Conservation (phyloP, 2,329 filamentous ascomycete species). For the Ampelomyces quisqualis region DNA sequence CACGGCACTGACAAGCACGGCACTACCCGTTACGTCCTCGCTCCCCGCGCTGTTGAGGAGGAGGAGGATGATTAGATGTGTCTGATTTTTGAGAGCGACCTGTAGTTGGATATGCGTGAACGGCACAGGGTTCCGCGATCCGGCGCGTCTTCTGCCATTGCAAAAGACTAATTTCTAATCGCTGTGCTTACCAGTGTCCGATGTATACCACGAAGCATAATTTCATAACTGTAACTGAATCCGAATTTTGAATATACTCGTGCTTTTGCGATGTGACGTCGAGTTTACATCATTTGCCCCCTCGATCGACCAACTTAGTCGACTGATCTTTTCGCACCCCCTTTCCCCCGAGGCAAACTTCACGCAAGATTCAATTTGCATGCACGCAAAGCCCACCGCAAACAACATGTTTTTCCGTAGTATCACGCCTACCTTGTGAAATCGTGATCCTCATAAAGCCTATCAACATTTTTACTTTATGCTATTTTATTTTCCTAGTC, state of each 20-base stretch:
- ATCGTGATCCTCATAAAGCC: too few relatives aligned
- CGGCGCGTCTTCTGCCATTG: conserved; percentile 15
- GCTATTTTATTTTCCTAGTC: too few relatives aligned
- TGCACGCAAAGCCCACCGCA: too few relatives aligned
- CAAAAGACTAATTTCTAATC: conserved; percentile 32
- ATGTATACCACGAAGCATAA: conserved; percentile 35
- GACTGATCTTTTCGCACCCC: too few relatives aligned
- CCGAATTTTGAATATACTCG: not conserved
- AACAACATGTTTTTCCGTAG: too few relatives aligned
- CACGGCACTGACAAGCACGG: conserved; percentile 57
- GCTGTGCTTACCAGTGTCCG: conserved; percentile 30
- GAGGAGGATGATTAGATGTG: conserved; percentile 49
- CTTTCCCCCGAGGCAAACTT: too few relatives aligned
- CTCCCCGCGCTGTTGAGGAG: conserved; percentile 50
- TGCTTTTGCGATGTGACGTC: too few relatives aligned
- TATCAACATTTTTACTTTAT: too few relatives aligned
- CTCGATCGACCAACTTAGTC: too few relatives aligned
- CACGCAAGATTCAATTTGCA: too few relatives aligned
- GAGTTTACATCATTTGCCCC: too few relatives aligned
- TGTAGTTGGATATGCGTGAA: conserved; percentile 31
- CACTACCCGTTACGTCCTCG: conserved; percentile 48
- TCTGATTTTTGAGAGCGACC: conserved; percentile 23
- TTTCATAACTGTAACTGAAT: conserved; percentile 31
- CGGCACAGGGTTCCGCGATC: conserved; percentile 25
- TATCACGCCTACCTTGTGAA: too few relatives aligned